Conservation (phyloP, 1,139 yeast genomes). For the Candida anutae region DNA sequence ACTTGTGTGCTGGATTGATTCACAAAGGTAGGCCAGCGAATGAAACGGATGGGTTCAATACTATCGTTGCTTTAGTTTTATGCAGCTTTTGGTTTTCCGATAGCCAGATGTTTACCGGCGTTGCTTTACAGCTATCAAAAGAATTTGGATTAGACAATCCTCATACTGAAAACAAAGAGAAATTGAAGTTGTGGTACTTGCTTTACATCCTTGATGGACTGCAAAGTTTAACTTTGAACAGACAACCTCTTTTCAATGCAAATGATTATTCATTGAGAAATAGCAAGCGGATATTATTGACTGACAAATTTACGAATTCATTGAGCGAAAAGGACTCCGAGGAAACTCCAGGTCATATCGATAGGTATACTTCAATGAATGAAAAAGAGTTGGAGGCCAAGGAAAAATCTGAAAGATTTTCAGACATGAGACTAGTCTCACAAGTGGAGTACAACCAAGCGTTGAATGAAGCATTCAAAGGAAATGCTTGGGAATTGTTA, state of each 20-base stretch:
- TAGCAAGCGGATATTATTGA: conserved; percentile 27
- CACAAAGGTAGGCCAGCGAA: conserved; percentile 32
- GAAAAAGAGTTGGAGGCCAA: conserved; percentile 5
- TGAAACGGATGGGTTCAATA: conserved; percentile 49
- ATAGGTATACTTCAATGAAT: neutral
- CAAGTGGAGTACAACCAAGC: conserved; percentile 72
- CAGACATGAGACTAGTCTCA: conserved; percentile 58
- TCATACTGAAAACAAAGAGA: conserved; percentile 24
- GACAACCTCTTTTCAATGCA: conserved; percentile 47
- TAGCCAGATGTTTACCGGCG: conserved; percentile 58
- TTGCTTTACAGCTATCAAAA: conserved; percentile 58
- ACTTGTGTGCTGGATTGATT: conserved; percentile 39
- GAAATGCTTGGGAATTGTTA: conserved; percentile 56
- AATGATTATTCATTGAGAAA: conserved; percentile 37
- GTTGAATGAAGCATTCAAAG: conserved; percentile 48
- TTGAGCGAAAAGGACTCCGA: neutral
- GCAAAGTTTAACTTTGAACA: conserved; percentile 54
- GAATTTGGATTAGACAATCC: conserved; percentile 45
- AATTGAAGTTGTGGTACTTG: conserved; percentile 58
- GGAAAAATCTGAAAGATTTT: conserved; percentile 4
- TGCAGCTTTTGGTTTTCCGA: conserved; percentile 68
- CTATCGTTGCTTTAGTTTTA: conserved; percentile 54
- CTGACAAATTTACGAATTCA: neutral
- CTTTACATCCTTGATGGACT: conserved; percentile 65
- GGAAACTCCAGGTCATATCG: neutral